These are phyloP conservation scores for Russula sp. DNA, from an alignment of 768 basidiomycete genomes.

Conservation along the genomic window DNA sequence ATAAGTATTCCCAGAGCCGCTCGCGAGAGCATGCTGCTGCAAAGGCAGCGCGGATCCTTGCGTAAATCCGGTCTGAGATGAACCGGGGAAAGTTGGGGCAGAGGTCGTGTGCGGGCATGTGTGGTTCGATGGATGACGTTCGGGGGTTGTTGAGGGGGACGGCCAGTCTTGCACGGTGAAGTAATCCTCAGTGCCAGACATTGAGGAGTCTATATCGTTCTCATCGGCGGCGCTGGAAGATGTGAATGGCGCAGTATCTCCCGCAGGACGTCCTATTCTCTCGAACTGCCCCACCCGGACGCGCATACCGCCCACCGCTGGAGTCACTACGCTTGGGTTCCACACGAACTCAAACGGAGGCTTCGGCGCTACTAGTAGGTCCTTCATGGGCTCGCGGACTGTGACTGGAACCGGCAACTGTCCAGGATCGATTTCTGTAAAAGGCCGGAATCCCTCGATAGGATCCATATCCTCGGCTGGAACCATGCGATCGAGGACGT, in stretches of 20 bases:
- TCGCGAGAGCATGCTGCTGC: not conserved
- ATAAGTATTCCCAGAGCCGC: not conserved
- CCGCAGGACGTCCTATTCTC: not conserved
- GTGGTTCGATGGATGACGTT: not conserved
- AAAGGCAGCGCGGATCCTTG: constrained; percentile 10
- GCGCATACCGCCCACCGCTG: constrained; percentile 21
- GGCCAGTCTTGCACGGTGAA: constrained; percentile 19
- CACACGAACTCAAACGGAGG: constrained; percentile 7
- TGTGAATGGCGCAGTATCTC: not conserved
- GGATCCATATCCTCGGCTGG: constrained; percentile 26
- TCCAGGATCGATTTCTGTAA: constrained; percentile 18
- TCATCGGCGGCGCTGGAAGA: not conserved
- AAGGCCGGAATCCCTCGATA: constrained; percentile 21
- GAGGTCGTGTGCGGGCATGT: not conserved
- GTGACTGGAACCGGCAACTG: constrained; percentile 10
- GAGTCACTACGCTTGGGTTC: constrained; percentile 16
- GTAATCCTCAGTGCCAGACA: constrained; percentile 14
- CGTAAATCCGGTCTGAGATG: constrained; percentile 16
- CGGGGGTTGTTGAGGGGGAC: not conserved
- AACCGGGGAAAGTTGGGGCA: not conserved
- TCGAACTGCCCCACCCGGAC: constrained; percentile 24
- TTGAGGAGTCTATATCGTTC: not conserved
- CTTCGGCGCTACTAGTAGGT: not conserved
- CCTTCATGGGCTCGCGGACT: constrained; percentile 12
- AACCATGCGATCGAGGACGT: constrained; percentile 19